Evolutionary conservation across 805 yeast genomes (phyloP), one percentile per base, ranked within the genome.

Genomic region (Cyberlindnera meyerae): DNA sequence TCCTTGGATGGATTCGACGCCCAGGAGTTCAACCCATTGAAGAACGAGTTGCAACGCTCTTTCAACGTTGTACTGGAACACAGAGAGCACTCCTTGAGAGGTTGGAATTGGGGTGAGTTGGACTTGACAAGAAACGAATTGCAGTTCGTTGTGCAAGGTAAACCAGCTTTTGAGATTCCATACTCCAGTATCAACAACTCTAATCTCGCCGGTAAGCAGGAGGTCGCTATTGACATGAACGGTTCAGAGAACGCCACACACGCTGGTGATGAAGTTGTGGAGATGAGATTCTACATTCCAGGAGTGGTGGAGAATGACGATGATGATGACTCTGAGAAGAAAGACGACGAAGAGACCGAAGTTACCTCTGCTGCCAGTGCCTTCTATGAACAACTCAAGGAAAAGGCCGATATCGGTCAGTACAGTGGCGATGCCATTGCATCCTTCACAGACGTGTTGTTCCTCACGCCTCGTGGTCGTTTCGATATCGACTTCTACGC

Each of bases 21-120:
- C 24, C 88, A 81, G 42, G 96, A 90, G 55, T 82, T 85, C 53
- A 77, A 78, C 42, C 71, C 82, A 42, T 66, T 93, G 54, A 90
- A 89, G 60, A 82, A 75, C 54, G 95, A 89, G 48, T 68, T 93
- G 48, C 88, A 83, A 55, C 70, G 88, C 48, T 75, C 82, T 53
- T 86, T 88, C 61, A 70, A 68, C 38, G 66, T 85, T 29, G 74
- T 75, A 38, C 70, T 93, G 40, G 97, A 93, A 51, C 81, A 74
- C 44, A 77, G 72, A 52, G 97, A 90, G 52, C 98, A 93, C 62
- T 83, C 96, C 5, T 66, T 93, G 47, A 77, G 96, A 65, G 99
- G 99, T 22, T 93, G 98, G 98, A 93, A 93, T 62, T 93, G 98
- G 98, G 99, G 99, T 37, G 79, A 82, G 46, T 71, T 90, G 12